Base-by-base conservation (phyloP, 176 grass and related monocot genomes). In the Triticum urartu region DNA sequence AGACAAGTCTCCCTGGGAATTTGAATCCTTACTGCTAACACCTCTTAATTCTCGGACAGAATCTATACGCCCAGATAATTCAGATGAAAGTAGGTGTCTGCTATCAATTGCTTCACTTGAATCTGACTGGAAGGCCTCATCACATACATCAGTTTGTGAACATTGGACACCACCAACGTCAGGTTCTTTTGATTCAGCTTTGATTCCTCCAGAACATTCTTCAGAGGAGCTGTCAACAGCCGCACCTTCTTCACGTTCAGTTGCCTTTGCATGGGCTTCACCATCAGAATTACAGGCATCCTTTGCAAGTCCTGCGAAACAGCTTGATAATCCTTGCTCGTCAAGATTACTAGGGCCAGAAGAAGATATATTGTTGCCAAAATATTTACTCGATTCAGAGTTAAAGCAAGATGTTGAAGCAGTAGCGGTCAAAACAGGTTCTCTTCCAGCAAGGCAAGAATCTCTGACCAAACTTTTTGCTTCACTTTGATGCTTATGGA, bases 101-200 rank as follows among this genome's bases (percentile, higher is more conserved):
- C 42, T 74, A 89, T 73, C 66, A 81, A 60, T 47, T 80, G 58
- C 77, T 81, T 87, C 52, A 86, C 28, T 66, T 11, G 82, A 88
- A 61, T 79, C 28, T 68, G 84, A 89, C 64, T 52, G 81, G 67
- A 86, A 8, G 50, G 78, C 60, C 21, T 75, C 52, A 38, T 26
- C 22, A 80, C 21, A 47, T 30, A 83, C 11, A 56, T 63, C 60
- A 10, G 32, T 14, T 68, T 68, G 61, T 76, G 43, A 22, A 90
- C 79, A 83, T 2, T 69, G 68, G 9, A 75, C 34, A 26, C 85
- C 33, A 64, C 35, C 45, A 80, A 54, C 9, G 21, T 88, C 21
- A 64, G 25, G 28, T 84, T 42, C 61, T 83, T 78, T 75, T 80
- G 80, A 54, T 59, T 79, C 68, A 30, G 26, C 62, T 74, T 69